phyloP scores from a whole-genome alignment of 2,329 filamentous ascomycete species.

The Cordyceps javanica region DNA sequence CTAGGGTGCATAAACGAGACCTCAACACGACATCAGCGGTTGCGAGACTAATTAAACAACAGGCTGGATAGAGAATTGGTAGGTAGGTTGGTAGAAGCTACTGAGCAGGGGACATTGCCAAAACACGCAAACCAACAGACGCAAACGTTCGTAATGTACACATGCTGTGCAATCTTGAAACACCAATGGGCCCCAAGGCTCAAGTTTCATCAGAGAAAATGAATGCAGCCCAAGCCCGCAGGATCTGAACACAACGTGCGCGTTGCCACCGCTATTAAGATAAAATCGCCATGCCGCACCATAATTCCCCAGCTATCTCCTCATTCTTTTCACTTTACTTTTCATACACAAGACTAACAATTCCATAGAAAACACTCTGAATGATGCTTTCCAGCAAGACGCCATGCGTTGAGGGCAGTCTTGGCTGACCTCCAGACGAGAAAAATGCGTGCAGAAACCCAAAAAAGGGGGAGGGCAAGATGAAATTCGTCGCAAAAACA shows the following conservation, averaged over 20 bases:
- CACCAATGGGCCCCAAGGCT: not conserved
- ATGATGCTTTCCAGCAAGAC: slow-evolving; percentile 12
- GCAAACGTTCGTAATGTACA: slow-evolving; percentile 2
- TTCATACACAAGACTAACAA: slow-evolving; percentile 12
- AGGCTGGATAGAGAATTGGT: slow-evolving; percentile 6
- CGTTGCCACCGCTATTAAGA: slow-evolving; percentile 11
- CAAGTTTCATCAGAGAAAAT: slow-evolving; percentile 6
- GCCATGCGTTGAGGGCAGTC: slow-evolving; percentile 13
- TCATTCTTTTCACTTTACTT: slow-evolving; percentile 2
- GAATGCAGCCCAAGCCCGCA: slow-evolving; percentile 3
- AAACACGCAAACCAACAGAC: slow-evolving; percentile 4
- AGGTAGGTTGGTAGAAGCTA: slow-evolving; percentile 7
- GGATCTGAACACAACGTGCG: slow-evolving; percentile 6
- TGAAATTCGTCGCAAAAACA: slow-evolving; percentile 9
- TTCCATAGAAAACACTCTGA: slow-evolving; percentile 10
- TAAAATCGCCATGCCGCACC: slow-evolving; percentile 8
- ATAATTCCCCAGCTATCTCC: not conserved
- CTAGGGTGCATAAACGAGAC: not conserved
- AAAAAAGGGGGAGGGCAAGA: too few relatives aligned
- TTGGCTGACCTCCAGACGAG: slow-evolving; percentile 9
- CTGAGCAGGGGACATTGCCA: not conserved
- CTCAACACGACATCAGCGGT: not conserved
- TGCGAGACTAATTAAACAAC: not conserved
- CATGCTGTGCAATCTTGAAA: slow-evolving; percentile 7
- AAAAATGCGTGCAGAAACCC: slow-evolving; percentile 12